phyloP scores from a whole-genome alignment of 169 alveolate species.

The Plasmodium blacklocki region DNA sequence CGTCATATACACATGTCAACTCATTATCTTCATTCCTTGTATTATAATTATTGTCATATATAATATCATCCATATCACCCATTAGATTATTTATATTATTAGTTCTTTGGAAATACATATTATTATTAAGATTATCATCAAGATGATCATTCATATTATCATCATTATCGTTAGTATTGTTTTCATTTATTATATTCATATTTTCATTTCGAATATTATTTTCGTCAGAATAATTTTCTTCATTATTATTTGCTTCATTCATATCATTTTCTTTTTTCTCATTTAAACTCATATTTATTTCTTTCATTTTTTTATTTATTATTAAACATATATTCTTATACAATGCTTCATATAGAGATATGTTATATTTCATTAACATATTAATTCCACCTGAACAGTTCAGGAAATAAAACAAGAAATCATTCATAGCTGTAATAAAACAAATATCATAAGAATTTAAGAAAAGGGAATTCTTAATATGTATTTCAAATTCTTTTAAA shows the following conservation, averaged over 20 bases:
- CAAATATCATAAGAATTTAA: constrained; percentile 72
- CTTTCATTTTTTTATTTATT: constrained; percentile 75
- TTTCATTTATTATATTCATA: background rate
- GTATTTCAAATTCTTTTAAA: constrained; percentile 71
- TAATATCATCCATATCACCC: background rate
- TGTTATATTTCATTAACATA: constrained; percentile 44
- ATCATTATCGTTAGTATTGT: background rate
- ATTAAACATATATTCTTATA: constrained; percentile 70
- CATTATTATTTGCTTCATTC: constrained; percentile 2
- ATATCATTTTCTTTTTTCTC: constrained; percentile 8
- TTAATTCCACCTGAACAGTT: constrained; percentile 78
- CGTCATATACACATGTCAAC: constrained; percentile 22
- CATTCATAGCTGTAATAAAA: constrained; percentile 67
- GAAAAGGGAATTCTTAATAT: constrained; percentile 45
- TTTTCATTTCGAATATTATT: background rate
- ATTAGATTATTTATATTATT: too few relatives aligned
- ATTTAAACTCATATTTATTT: constrained; percentile 29
- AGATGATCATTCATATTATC: background rate
- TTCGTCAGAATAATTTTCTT: background rate
- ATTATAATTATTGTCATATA: background rate
- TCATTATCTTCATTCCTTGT: constrained; percentile 13
- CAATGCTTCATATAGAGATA: constrained; percentile 26
- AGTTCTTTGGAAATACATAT: background rate
- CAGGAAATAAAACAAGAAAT: constrained; percentile 66
- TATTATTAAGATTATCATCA: constrained; percentile 20